Base-by-base conservation (phyloP, 2,329 filamentous ascomycete genomes). In the Claviceps sp. region DNA sequence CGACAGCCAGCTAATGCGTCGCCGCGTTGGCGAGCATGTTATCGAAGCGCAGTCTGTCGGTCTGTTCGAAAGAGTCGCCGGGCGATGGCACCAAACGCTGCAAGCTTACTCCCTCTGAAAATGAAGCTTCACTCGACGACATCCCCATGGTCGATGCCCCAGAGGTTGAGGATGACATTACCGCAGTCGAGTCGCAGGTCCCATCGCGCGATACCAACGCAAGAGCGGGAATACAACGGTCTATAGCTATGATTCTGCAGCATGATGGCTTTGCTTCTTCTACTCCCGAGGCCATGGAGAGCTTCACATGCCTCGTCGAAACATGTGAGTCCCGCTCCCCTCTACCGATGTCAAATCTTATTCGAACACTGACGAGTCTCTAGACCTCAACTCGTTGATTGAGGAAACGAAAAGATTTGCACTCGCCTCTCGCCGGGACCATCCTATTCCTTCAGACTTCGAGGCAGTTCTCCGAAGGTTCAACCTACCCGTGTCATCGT, bases 241-340 rank as follows among this genome's bases (percentile, higher is more conserved):
- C 78, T 11, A 76, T 84, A 52, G 74, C 72, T 0, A 62, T 82
- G 52, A 72, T 73, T 3, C 63, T 84, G 30, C 65, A 75, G 43
- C 74, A 81, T 55, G 74, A 82, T 40, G 81, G 81, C 30, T 84
- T 83, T 57, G 69, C 74, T 34, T 67, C 70, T 26, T 74, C 79
- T 14, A 73, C 69, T 1, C 70, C 72, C 7, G 75, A 80, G 50
- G 79, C 80, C 1, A 63, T 84, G 58, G 79, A 83, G 61, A 75
- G 75, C 56, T 77, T 84, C 44, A 72, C 77, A 4, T 63, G 67
- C 20, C 68, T 75, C 57, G 74, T 76, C 1, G 80, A 84, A 59
- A 71, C 72, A 4, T 84, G 81, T 83, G 62, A 55, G 78, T 62
- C 26, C 9, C 22, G 7, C 22, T 26, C 2, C 44, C n/a, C 3